Conservation (phyloP, 768 basidiomycete genomes). For the Leccinum sublutescens region DNA sequence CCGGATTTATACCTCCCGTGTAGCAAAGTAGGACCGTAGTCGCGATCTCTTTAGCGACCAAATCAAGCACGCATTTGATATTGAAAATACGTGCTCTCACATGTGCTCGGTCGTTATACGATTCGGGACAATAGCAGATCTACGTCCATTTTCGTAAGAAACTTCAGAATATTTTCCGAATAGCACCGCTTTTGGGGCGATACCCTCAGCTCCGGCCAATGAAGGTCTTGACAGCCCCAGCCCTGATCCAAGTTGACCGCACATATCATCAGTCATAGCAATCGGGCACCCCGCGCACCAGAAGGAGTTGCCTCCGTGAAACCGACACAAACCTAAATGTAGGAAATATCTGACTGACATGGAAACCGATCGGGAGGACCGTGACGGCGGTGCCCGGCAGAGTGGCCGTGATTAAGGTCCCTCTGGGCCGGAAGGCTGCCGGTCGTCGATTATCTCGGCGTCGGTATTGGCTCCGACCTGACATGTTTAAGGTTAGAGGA, state of each 20-base stretch:
- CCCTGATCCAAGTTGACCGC: slow-evolving; percentile 16
- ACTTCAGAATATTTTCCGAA: slow-evolving; percentile 17
- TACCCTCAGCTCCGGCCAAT: slow-evolving; percentile 17
- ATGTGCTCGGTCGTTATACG: slow-evolving; percentile 30
- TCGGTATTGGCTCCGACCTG: slow-evolving; percentile 24
- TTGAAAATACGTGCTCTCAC: slow-evolving; percentile 34
- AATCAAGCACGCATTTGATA: slow-evolving; percentile 34
- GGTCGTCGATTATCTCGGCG: slow-evolving; percentile 20
- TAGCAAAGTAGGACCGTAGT: slow-evolving; percentile 27
- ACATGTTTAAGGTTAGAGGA: slow-evolving; percentile 21
- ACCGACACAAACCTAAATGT: slow-evolving; percentile 8
- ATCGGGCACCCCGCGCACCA: slow-evolving; percentile 12
- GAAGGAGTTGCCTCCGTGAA: slow-evolving; percentile 16
- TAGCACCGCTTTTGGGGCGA: slow-evolving; percentile 17
- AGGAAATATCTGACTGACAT: slow-evolving; percentile 11
- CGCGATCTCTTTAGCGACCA: slow-evolving; percentile 30
- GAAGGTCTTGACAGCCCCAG: slow-evolving; percentile 16
- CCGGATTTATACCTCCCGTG: slow-evolving; percentile 34
- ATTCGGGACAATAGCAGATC: slow-evolving; percentile 28
- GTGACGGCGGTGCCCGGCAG: slow-evolving; percentile 29
- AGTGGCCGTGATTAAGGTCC: slow-evolving; percentile 15
- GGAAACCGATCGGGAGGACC: slow-evolving; percentile 20
- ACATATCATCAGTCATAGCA: slow-evolving; percentile 9
- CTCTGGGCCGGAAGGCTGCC: slow-evolving; percentile 13
- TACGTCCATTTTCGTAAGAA: slow-evolving; percentile 26